These are phyloP conservation scores for Penicillium sp. DNA, from an alignment of 2,329 filamentous ascomycete species.

Conservation along the genomic window DNA sequence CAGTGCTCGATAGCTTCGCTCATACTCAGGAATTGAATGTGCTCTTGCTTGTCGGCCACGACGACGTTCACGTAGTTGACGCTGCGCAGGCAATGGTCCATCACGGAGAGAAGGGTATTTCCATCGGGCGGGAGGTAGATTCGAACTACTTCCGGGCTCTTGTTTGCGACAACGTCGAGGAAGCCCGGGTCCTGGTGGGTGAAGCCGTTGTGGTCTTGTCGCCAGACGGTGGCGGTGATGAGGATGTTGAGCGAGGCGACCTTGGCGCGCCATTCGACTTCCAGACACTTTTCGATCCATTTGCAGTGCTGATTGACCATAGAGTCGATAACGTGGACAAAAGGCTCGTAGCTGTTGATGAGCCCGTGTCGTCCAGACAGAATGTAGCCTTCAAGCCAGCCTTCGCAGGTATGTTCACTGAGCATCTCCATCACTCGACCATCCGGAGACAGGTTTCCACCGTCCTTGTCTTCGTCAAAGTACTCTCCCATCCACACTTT, in stretches of 20 bases:
- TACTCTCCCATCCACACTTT: conserved; percentile 79
- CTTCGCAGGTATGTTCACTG: conserved; percentile 76
- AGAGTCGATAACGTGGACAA: conserved; percentile 78
- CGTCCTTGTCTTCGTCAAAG: conserved; percentile 71
- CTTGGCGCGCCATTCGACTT: conserved; percentile 72
- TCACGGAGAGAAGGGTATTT: conserved; percentile 72
- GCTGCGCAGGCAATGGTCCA: conserved; percentile 71
- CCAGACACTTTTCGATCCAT: conserved; percentile 78
- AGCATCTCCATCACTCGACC: conserved; percentile 81
- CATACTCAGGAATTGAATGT: conserved; percentile 72
- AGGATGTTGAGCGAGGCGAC: conserved; percentile 76
- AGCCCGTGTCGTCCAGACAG: conserved; percentile 72
- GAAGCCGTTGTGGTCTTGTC: conserved; percentile 81
- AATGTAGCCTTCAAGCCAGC: conserved; percentile 76
- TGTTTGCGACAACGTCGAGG: conserved; percentile 75
- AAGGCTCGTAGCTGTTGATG: conserved; percentile 78
- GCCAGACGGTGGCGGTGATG: conserved; percentile 73
- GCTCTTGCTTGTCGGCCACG: conserved; percentile 75
- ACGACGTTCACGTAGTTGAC: conserved; percentile 79
- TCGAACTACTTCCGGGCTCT: conserved; percentile 73
- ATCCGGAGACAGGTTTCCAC: conserved; percentile 65
- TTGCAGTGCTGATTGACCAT: conserved; percentile 88
- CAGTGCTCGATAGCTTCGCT: conserved; percentile 71
- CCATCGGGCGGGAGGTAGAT: conserved; percentile 79
- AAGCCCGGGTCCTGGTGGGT: conserved; percentile 79